Conservation (phyloP, 2,329 filamentous ascomycete genomes). For the Alternaria sp. region DNA sequence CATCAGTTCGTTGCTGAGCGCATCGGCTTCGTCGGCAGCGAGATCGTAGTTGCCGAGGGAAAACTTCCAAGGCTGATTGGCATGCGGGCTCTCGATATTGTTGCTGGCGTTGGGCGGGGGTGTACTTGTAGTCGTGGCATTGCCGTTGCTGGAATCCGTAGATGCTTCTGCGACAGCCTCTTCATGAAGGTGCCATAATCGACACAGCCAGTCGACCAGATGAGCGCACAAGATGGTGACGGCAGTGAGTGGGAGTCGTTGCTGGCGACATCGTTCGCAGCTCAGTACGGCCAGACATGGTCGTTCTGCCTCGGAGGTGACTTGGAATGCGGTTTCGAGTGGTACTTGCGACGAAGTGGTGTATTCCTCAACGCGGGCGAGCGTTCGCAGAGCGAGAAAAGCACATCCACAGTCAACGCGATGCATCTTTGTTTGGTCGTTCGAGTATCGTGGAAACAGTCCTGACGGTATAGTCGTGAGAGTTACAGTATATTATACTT, state of each 20-base stretch:
- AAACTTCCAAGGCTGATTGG: conserved; percentile 8
- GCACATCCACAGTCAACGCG: conserved; percentile 10
- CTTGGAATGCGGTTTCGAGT: conserved; percentile 15
- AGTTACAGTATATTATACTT: neutral
- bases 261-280: conserved; percentile 14
- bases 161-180: conserved; percentile 1
- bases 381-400: conserved; percentile 8
- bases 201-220: conserved; percentile 16
- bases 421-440: conserved; percentile 3
- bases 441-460: neutral
- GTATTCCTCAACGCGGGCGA: conserved; percentile 11
- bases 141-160: conserved; percentile 3
- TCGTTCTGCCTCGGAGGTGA: conserved; percentile 6
- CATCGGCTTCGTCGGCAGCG: conserved; percentile 15
- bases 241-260: conserved; percentile 12
- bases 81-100: neutral
- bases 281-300: conserved; percentile 8
- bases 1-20: conserved; percentile 17
- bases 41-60: conserved; percentile 15
- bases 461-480: neutral
- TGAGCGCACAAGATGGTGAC: conserved; percentile 14
- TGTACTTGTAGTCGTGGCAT: neutral
- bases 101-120: neutral
- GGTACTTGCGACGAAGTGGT: conserved; percentile 14
- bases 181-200: conserved; percentile 10